Evolutionary conservation across 768 basidiomycete genomes (phyloP).

Genomic region (Phanerochaete sordida): DNA sequence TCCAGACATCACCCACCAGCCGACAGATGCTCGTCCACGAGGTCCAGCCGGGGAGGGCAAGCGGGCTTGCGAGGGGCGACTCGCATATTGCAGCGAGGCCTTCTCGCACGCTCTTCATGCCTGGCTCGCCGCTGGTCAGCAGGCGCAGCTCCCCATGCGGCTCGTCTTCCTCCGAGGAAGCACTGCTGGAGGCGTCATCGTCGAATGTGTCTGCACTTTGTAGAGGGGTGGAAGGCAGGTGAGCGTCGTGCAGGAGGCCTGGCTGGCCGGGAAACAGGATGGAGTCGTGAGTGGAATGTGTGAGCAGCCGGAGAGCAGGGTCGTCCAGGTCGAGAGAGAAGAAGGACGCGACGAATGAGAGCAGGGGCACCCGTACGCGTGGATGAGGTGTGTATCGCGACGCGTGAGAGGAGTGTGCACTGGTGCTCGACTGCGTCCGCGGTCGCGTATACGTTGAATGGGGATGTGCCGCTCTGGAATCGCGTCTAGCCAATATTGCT

Average conservation of each 20-base stretch:
- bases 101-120: conserved; percentile 1
- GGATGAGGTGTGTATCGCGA: conserved; percentile 20
- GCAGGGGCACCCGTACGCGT: conserved; percentile 32
- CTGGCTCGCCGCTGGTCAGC: not conserved
- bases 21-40: conserved; percentile 15
- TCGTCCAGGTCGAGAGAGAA: conserved; percentile 37
- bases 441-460: not conserved
- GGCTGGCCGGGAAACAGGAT: conserved; percentile 30
- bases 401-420: not conserved
- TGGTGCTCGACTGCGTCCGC: conserved; percentile 5
- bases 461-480: not conserved
- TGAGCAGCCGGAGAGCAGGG: conserved; percentile 34
- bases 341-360: conserved; percentile 35
- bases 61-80: not conserved
- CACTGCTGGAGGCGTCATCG: not conserved
- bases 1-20: conserved; percentile 18
- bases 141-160: conserved; percentile 10
- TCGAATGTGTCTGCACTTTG: not conserved
- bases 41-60: conserved; percentile 9
- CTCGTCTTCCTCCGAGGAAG: not conserved
- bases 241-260: conserved; percentile 9
- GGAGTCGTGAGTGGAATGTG: conserved; percentile 28
- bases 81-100: conserved; percentile 8
- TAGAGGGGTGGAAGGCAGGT: not conserved
- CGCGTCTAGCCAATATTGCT: not conserved